phyloP scores from a whole-genome alignment of 1,284 basidiomycete genomes.

The Puccinia hordei region DNA sequence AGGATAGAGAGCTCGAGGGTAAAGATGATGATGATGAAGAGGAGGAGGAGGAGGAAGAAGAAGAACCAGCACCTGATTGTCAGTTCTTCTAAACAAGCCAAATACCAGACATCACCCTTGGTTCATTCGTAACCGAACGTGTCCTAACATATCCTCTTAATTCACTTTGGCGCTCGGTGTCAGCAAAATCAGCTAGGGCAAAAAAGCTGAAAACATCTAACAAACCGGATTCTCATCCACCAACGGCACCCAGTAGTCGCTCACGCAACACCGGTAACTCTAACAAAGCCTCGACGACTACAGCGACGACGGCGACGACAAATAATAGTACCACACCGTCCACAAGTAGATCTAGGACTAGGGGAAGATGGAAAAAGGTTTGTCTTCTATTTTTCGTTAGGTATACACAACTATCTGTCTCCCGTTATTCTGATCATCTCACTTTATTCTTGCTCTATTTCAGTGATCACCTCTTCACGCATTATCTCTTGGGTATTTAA shows the following conservation, averaged over 20 bases:
- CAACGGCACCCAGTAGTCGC: background rate
- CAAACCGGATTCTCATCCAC: background rate
- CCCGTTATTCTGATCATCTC: no score
- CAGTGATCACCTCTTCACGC: no score
- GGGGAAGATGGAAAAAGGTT: constrained; percentile 21
- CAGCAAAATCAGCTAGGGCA: background rate
- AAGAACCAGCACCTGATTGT: constrained; percentile 8
- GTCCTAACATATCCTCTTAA: background rate
- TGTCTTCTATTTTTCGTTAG: background rate
- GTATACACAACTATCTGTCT: no score
- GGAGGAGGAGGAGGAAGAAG: constrained; percentile 3
- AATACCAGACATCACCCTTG: background rate
- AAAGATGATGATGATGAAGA: constrained; percentile 19
- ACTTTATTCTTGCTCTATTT: no score
- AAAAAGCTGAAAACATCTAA: constrained; percentile 5
- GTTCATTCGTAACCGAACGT: background rate
- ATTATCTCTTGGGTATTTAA: no score
- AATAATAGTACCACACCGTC: background rate
- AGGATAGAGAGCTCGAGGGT: background rate
- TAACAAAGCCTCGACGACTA: constrained; percentile 2
- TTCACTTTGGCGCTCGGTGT: background rate
- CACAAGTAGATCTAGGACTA: constrained; percentile 3
- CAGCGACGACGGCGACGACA: background rate
- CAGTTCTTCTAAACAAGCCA: background rate
- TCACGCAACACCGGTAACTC: constrained; percentile 13